Percentiles rank a stretch among this genome's conserved stretches.
These are phyloP conservation scores for Fraxinus sp. DNA, from an alignment of 305 asterid species.

Conservation along the genomic window DNA sequence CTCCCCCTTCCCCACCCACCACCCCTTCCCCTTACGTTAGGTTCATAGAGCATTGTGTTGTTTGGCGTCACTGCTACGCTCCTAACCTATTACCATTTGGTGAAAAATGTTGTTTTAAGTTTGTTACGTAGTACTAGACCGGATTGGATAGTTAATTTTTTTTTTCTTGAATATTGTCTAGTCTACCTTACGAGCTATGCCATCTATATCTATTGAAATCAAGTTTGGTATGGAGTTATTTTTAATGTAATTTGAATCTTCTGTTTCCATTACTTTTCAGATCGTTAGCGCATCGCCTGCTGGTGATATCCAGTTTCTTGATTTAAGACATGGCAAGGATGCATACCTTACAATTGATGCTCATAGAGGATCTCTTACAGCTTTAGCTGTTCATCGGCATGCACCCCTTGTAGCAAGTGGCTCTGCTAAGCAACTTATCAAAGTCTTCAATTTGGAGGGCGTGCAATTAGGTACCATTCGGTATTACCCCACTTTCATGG, in stretches of 20 bases:
- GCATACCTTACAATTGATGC: conserved; percentile 87
- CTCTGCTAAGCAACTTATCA: conserved; percentile 93
- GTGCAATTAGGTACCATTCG: conserved; percentile 86
- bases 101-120: not conserved
- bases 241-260: not conserved
- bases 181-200: not conserved
- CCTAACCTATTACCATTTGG: not conserved
- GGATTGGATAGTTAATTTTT: not conserved
- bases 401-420: conserved; percentile 98
- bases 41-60: not conserved
- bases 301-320: conserved; percentile 91
- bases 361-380: conserved; percentile 92
- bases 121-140: not conserved
- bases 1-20: not conserved
- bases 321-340: conserved; percentile 61
- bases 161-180: not conserved
- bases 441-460: conserved; percentile 83
- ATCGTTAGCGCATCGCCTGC: conserved; percentile 95
- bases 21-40: not conserved
- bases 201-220: not conserved
- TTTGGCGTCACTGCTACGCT: not conserved
- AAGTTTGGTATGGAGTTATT: not conserved
- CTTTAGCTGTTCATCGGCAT: conserved; percentile 94
- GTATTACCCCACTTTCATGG: conserved; percentile 95
- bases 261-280: conserved; percentile 37